phyloP scores from a whole-genome alignment of 179 eudicot genomes.

The Beta corolliflora region DNA sequence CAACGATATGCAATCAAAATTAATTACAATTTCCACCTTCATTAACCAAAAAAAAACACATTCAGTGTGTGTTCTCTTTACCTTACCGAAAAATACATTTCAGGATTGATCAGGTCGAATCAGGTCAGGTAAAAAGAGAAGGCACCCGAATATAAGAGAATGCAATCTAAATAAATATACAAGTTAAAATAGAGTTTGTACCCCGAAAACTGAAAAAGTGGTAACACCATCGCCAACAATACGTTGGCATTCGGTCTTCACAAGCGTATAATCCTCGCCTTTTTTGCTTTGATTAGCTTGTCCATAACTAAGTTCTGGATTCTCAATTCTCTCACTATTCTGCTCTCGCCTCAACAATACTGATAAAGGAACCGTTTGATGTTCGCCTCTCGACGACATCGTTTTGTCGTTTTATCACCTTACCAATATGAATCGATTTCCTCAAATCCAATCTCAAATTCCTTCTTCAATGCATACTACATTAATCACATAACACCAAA shows the following conservation, averaged over 20 bases:
- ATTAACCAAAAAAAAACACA: too few species aligned
- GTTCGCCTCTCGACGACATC: slow-evolving; percentile 82
- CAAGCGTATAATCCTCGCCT: slow-evolving; percentile 84
- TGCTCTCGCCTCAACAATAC: slow-evolving; percentile 78
- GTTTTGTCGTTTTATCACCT: not conserved
- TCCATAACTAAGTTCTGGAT: slow-evolving; percentile 68
- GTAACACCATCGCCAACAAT: slow-evolving; percentile 78
- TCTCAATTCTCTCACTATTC: slow-evolving; percentile 76
- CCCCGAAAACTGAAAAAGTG: slow-evolving; percentile 86
- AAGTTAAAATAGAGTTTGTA: slow-evolving; percentile 22
- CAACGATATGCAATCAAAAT: too few species aligned
- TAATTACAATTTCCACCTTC: too few species aligned
- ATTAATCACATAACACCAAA: not conserved
- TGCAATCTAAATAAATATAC: not conserved
- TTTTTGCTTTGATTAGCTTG: slow-evolving; percentile 84
- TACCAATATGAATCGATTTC: not conserved
- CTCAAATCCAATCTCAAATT: not conserved
- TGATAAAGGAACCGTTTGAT: slow-evolving; percentile 81
- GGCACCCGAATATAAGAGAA: not conserved
- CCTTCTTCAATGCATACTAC: not conserved
- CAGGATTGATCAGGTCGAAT: too few species aligned
- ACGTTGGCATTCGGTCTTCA: slow-evolving; percentile 83
- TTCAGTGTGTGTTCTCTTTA: too few species aligned
- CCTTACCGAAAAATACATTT: too few species aligned
- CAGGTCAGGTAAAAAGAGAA: too few species aligned